These are phyloP conservation scores for Anethum foeniculum DNA, from an alignment of 140 eudicot species.

Conservation along the genomic window DNA sequence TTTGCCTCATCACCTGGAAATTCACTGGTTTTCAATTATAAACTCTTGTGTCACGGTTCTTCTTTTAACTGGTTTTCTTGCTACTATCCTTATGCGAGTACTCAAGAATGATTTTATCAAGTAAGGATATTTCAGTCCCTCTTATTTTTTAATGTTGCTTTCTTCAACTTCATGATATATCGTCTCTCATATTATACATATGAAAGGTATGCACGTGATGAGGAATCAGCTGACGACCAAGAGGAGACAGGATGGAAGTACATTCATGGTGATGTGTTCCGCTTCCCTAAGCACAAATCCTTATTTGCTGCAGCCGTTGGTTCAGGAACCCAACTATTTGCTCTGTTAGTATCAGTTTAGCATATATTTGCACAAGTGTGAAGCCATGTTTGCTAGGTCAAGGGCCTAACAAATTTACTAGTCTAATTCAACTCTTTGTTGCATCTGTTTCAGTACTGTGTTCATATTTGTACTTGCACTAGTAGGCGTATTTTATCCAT, in stretches of 20 bases:
- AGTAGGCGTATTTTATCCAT: slow-evolving; percentile 26
- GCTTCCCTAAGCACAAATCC: slow-evolving; percentile 26
- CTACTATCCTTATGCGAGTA: slow-evolving; percentile 22
- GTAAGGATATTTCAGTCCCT: slow-evolving; percentile 6
- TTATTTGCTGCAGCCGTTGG: slow-evolving; percentile 26
- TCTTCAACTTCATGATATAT: not conserved
- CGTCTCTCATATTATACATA: not conserved
- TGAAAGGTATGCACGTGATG: slow-evolving; percentile 25
- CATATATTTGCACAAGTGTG: not conserved
- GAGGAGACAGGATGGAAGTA: slow-evolving; percentile 31
- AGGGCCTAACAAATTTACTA: not conserved
- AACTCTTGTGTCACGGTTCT: slow-evolving; percentile 25
- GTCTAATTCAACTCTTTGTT: not conserved
- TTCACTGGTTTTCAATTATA: slow-evolving; percentile 23
- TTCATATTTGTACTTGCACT: slow-evolving; percentile 21
- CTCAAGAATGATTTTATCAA: slow-evolving; percentile 26
- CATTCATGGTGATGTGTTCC: slow-evolving; percentile 26
- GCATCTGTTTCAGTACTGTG: slow-evolving; percentile 16
- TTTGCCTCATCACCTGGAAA: slow-evolving; percentile 25
- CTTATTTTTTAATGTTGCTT: not conserved
- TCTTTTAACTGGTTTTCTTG: slow-evolving; percentile 24
- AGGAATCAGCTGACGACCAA: slow-evolving; percentile 24
- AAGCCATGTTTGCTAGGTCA: not conserved
- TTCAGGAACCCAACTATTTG: slow-evolving; percentile 23
- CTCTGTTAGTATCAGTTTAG: slow-evolving; percentile 15